Evolutionary conservation across 257 asterid species (phyloP), one percentile per base, ranked within the genome.

Genomic region (Solanum virginianum): DNA sequence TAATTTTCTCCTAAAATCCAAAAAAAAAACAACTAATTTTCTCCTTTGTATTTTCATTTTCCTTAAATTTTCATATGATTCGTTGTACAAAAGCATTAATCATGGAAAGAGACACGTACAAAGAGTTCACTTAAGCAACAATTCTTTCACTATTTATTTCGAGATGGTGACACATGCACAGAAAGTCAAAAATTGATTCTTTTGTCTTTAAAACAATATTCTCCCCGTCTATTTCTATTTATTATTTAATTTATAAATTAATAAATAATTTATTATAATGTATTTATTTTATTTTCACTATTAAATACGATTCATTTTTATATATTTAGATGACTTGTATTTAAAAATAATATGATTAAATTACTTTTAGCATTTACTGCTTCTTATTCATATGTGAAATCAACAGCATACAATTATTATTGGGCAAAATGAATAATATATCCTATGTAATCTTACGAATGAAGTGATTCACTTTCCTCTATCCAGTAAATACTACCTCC

Each of bases 381-480:
- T 32, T 32, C 4, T 32, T 3, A 32, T 32, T 36, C 41, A 36
- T 36, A 5, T 36, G 41, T 36, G 7, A 5, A 36, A 0, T 36
- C 7, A 36, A 36, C 6, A 36, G 1, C 4, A 36, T 0, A 36
- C 41, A 36, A 36, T 36, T 36, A 36, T 36, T 5, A 36, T 36
- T 36, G 41, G 6, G 6, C 41, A 36, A 36, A 36, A 36, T 3
- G 41, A 36, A 36, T 4, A 59, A 59, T 10, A n/a, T 20, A 9
- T n/a, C 10, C 1, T 4, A 24, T 59, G 0, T 4, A 59, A 20
- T 59, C 0, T 0, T 10, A 59, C 1, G 1, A 20, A 2, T 4
- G 1, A 36, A 2, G 13, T 57, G 26, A 4, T 57, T 57, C 5
- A 57, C 3, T 57, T 57, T 20, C 3, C 13, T 57, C 26, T 20